Evolutionary conservation across 108 stramenopile species (phyloP).

Genomic region (Cyclotella choctawhatcheeana): DNA sequence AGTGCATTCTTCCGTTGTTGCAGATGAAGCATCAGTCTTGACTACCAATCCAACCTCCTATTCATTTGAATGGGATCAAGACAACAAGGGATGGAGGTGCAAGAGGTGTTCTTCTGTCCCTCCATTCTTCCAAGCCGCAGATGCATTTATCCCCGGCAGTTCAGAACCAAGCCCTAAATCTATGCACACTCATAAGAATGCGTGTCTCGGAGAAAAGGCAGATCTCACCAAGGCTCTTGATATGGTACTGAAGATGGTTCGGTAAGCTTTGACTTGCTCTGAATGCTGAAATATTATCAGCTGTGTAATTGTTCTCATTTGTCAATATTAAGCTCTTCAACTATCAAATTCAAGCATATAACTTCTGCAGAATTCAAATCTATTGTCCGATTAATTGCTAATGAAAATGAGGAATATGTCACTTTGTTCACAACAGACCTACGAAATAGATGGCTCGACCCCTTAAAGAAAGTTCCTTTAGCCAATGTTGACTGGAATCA

Average conservation of each 20-base stretch:
- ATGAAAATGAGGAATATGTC: slow-evolving; percentile 14
- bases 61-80: not conserved
- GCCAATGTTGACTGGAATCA: slow-evolving; percentile 13
- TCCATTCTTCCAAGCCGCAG: slow-evolving; percentile 9
- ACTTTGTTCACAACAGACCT: slow-evolving; percentile 17
- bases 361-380: not conserved
- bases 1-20: slow-evolving; percentile 2
- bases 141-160: slow-evolving; percentile 6
- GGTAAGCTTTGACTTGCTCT: no score
- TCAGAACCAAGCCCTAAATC: slow-evolving; percentile 1
- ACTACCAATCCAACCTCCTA: not conserved
- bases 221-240: slow-evolving; percentile 10
- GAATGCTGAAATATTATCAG: no score
- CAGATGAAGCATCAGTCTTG: slow-evolving; percentile 2
- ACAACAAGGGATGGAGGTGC: slow-evolving; percentile 13
- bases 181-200: slow-evolving; percentile 6
- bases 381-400: not conserved
- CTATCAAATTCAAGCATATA: slow-evolving; percentile 12
- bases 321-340: not conserved
- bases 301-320: no score
- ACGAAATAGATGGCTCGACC: slow-evolving; percentile 13
- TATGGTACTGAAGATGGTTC: not conserved
- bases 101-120: slow-evolving; percentile 14
- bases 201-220: slow-evolving; percentile 12
- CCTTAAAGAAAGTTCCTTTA: not conserved